Percentiles rank a stretch among this genome's conserved stretches.
These are phyloP conservation scores for Clathrospora elynae DNA, from an alignment of 2,329 filamentous ascomycete species.

Conservation along the genomic window DNA sequence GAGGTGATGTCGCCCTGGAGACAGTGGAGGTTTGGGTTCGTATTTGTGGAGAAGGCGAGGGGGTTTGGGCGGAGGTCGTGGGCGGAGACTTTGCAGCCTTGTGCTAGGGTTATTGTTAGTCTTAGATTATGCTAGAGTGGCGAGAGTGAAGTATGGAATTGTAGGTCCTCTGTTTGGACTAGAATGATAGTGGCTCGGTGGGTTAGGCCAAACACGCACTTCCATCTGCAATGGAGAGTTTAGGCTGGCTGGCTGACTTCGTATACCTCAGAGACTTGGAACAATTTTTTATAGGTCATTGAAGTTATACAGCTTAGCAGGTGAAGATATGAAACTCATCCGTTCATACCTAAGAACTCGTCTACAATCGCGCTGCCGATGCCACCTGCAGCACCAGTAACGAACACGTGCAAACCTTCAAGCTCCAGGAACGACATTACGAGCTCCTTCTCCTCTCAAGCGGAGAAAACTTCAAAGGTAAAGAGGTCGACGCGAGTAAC, in stretches of 20 bases:
- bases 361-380: slow-evolving; percentile 58
- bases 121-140: not conserved
- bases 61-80: slow-evolving; percentile 54
- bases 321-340: not conserved
- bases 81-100: slow-evolving; percentile 61
- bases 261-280: too few relatives aligned
- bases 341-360: slow-evolving; percentile 57
- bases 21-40: slow-evolving; percentile 46
- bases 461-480: too few relatives aligned
- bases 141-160: not conserved
- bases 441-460: not conserved
- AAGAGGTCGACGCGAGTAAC: too few relatives aligned
- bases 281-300: too few relatives aligned
- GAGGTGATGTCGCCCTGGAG: slow-evolving; percentile 56
- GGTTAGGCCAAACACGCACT: too few relatives aligned
- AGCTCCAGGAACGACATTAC: slow-evolving; percentile 54
- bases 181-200: too few relatives aligned
- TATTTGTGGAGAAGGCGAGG: slow-evolving; percentile 38
- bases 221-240: too few relatives aligned
- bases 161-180: not conserved
- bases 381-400: slow-evolving; percentile 59
- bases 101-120: slow-evolving; percentile 44
- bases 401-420: slow-evolving; percentile 58
- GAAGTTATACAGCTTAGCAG: not conserved
- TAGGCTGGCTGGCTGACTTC: too few relatives aligned